A percentile compares a stretch with the other conserved stretches of the same genome.
Evolutionary conservation across 805 yeast species (phyloP).

Genomic region (Aciculoconidium aculeatum): DNA sequence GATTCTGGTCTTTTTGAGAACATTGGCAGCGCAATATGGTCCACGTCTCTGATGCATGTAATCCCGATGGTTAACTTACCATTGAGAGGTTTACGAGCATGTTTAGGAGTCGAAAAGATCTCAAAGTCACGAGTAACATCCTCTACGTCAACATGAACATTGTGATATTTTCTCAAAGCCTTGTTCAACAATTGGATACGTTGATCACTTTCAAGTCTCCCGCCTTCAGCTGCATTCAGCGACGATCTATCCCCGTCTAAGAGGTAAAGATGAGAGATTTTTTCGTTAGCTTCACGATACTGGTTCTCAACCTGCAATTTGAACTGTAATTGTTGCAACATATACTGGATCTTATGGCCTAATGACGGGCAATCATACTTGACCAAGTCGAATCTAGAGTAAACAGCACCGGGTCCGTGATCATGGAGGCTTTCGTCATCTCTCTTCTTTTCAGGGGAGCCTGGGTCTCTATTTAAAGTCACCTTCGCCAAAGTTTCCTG

Average conservation of each 20-base stretch:
- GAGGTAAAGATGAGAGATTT: constrained; percentile 77
- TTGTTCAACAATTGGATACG: constrained; percentile 79
- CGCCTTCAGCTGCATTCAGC: constrained; percentile 84
- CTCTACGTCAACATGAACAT: constrained; percentile 71
- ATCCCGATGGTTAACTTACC: constrained; percentile 76
- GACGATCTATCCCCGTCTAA: constrained; percentile 87
- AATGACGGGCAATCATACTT: constrained; percentile 92
- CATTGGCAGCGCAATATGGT: constrained; percentile 83
- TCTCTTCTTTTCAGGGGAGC: constrained; percentile 8
- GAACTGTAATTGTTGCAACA: constrained; percentile 92
- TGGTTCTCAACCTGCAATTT: constrained; percentile 92
- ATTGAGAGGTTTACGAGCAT: constrained; percentile 75
- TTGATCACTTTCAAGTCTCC: constrained; percentile 76
- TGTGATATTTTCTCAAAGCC: constrained; percentile 81
- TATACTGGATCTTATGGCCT: constrained; percentile 90
- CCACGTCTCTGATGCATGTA: constrained; percentile 78
- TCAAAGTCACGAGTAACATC: constrained; percentile 61
- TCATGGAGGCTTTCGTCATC: too few species aligned
- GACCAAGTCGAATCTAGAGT: constrained; percentile 71
- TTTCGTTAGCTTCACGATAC: constrained; percentile 88
- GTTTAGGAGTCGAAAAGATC: constrained; percentile 60
- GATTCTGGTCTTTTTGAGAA: constrained; percentile 77
- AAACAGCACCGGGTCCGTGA: constrained; percentile 21
- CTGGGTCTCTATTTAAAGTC: constrained; percentile 26
- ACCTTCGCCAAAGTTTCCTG: constrained; percentile 70